Conservation (phyloP, 116 monocot species). For the Trichopus zeylanicus region DNA sequence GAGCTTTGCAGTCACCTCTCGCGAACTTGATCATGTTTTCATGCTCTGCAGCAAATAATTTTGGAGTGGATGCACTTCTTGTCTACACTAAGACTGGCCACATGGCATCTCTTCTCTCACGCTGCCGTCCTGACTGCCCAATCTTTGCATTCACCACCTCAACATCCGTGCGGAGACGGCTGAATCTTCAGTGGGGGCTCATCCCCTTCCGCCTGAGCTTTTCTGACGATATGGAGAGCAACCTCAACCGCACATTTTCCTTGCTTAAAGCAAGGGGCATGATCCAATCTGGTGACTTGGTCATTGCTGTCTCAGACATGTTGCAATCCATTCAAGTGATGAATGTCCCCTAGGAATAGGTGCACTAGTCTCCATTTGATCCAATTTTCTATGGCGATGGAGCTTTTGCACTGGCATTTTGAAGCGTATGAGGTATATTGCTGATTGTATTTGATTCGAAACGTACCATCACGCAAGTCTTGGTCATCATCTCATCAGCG, state of each 20-base stretch:
- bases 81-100: slow-evolving; percentile 85
- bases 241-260: slow-evolving; percentile 91
- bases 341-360: slow-evolving; percentile 57
- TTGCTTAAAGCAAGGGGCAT: slow-evolving; percentile 92
- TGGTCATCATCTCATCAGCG: too few species aligned
- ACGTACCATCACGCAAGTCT: too few species aligned
- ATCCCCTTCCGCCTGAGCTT: slow-evolving; percentile 86
- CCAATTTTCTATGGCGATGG: not conserved
- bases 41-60: slow-evolving; percentile 64
- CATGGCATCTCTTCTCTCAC: slow-evolving; percentile 94
- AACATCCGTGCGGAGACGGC: slow-evolving; percentile 66
- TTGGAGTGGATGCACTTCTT: slow-evolving; percentile 87
- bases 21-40: not conserved
- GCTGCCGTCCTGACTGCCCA: slow-evolving; percentile 95
- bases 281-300: slow-evolving; percentile 83
- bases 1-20: not conserved
- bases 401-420: not conserved
- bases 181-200: slow-evolving; percentile 95
- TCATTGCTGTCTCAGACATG: slow-evolving; percentile 90
- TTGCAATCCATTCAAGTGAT: slow-evolving; percentile 96
- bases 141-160: slow-evolving; percentile 92
- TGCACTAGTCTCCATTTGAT: not conserved
- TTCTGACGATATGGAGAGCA: slow-evolving; percentile 96
- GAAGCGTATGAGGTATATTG: not conserved
- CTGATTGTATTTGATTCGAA: too few species aligned